Evolutionary conservation across 768 basidiomycete species (phyloP), one percentile per base, ranked within the genome.

Genomic region (Sistotremastrum suecicum): DNA sequence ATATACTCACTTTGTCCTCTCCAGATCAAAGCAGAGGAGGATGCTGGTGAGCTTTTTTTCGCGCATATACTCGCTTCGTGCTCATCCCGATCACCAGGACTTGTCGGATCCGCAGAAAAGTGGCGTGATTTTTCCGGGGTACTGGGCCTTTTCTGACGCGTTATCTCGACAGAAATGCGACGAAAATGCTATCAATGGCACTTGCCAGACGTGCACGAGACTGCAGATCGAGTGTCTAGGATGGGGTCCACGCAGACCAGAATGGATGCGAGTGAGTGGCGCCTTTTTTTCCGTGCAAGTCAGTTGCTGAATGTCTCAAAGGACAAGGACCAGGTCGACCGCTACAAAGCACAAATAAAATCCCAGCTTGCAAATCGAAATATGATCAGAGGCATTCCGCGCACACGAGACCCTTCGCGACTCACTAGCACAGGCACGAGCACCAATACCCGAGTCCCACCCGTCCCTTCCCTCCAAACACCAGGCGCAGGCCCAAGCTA

Each of bases 261-360:
- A 87, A 47, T 88, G 85, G 84, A 85, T 88, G 83, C 66, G 83
- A 53, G 84, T 88, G 52, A 54, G 74, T 68, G 34, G 31, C n/a
- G 38, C 7, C 34, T 38, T 29, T 33, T 30, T n/a, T 12, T 41
- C 12, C 30, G n/a, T 41, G 10, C 44, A 35, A 28, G 48, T 45
- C 44, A 50, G 29, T 37, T 30, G 34, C 32, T 41, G 12, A 29
- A 34, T 42, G 44, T 44, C 44, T 41, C 50, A 30, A 59, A 88
- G 85, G 85, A 88, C 60, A 88, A 88, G 63, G 76, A 79, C 51
- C 75, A 75, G 5, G 84, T 87, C 41, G 82, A 86, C 54, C 72
- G 70, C 41, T 88, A 87, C 70, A 87, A 87, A 62, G 83, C 81
- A 12, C 73, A 76, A 49, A 88, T 89, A 61, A 89, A 87, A 62